phyloP scores from a whole-genome alignment of 768 basidiomycete genomes.

The Cystobasidium tubakii region DNA sequence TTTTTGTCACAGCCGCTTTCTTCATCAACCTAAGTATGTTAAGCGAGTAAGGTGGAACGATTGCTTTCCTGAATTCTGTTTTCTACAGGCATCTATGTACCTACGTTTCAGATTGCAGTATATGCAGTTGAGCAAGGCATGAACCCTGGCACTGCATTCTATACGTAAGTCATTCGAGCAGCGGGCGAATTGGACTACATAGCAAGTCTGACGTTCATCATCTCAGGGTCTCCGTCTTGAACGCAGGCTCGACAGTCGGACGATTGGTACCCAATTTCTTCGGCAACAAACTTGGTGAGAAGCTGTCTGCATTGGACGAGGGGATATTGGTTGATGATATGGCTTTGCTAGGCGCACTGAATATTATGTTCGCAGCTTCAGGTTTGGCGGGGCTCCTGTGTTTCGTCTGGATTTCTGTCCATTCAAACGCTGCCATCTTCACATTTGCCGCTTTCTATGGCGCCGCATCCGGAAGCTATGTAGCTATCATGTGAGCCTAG shows the following conservation, averaged over 20 bases:
- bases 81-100: slow-evolving; percentile 50
- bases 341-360: too few relatives aligned
- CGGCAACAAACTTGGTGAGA: slow-evolving; percentile 38
- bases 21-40: slow-evolving; percentile 42
- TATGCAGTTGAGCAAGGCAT: slow-evolving; percentile 37
- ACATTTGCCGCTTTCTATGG: slow-evolving; percentile 46
- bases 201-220: neutral
- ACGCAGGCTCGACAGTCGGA: slow-evolving; percentile 62
- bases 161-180: slow-evolving; percentile 41
- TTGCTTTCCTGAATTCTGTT: too few relatives aligned
- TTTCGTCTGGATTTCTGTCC: slow-evolving; percentile 23
- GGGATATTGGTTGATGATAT: too few relatives aligned
- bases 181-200: neutral
- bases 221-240: slow-evolving; percentile 56
- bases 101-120: slow-evolving; percentile 47
- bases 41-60: neutral
- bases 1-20: slow-evolving; percentile 48
- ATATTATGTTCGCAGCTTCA: slow-evolving; percentile 22
- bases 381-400: slow-evolving; percentile 12
- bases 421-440: slow-evolving; percentile 42
- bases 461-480: slow-evolving; percentile 45
- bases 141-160: slow-evolving; percentile 23
- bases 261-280: slow-evolving; percentile 56
- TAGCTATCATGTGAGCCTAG: slow-evolving; percentile 39
- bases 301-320: neutral